These are phyloP conservation scores for Amaranthus palmeri DNA, from an alignment of 148 eudicot species.

Conservation along the genomic window DNA sequence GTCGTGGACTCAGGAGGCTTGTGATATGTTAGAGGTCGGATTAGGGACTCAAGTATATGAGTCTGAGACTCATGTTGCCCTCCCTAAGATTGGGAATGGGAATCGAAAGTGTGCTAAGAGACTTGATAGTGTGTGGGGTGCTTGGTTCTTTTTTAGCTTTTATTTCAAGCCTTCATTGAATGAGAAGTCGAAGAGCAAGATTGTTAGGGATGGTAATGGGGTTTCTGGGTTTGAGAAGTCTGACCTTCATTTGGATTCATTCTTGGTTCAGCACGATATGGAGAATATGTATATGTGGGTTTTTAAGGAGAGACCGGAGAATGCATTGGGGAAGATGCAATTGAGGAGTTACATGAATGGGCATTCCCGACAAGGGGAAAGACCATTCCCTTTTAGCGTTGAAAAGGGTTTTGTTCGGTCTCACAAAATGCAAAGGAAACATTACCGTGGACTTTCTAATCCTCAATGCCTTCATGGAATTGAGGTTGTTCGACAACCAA, in stretches of 20 bases:
- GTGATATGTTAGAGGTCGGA: conserved; percentile 69
- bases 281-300: conserved; percentile 95
- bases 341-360: conserved; percentile 88
- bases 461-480: conserved; percentile 77
- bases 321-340: conserved; percentile 87
- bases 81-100: conserved; percentile 46
- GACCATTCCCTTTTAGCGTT: conserved; percentile 63
- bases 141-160: conserved; percentile 87
- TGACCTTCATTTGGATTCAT: conserved; percentile 66
- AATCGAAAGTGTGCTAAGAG: conserved; percentile 58
- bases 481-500: conserved; percentile 55
- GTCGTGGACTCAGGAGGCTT: conserved; percentile 43
- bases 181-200: conserved; percentile 51
- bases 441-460: conserved; percentile 75
- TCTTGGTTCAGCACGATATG: conserved; percentile 87
- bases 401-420: conserved; percentile 88
- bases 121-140: conserved; percentile 79
- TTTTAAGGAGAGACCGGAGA: conserved; percentile 65
- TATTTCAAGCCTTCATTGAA: conserved; percentile 69
- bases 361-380: conserved; percentile 73
- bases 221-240: conserved; percentile 66
- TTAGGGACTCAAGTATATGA: conserved; percentile 60
- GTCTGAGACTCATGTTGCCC: conserved; percentile 36
- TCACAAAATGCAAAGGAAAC: conserved; percentile 82
- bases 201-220: conserved; percentile 51